phyloP scores from a whole-genome alignment of 257 asterid species.

The Linderniella brevidens region DNA sequence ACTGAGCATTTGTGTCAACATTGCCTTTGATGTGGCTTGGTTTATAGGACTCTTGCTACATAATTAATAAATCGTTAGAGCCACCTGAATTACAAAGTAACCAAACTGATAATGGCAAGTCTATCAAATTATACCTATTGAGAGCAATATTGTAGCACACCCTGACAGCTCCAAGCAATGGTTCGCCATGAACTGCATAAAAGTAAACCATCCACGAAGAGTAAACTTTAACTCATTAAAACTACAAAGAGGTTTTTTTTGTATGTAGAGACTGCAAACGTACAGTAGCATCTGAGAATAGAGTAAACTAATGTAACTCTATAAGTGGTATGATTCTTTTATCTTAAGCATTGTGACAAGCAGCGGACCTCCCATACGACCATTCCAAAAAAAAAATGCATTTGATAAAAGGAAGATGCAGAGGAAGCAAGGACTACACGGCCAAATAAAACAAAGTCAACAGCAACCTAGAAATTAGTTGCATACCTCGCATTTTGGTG shows the following conservation, averaged over 20 bases:
- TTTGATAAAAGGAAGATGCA: not conserved
- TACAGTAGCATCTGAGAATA: too few species aligned
- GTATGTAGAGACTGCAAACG: not conserved
- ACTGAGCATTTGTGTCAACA: slow-evolving; percentile 90
- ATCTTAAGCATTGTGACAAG: too few species aligned
- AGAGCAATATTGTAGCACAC: slow-evolving; percentile 92
- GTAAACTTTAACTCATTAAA: not conserved
- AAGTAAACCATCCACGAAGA: not conserved
- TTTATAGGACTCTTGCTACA: slow-evolving; percentile 91
- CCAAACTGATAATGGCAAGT: slow-evolving; percentile 12
- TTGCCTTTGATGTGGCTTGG: slow-evolving; percentile 96
- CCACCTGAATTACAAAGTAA: slow-evolving; percentile 15
- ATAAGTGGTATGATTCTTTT: too few species aligned
- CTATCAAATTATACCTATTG: slow-evolving; percentile 47
- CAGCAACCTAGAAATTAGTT: not conserved
- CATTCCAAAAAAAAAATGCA: not conserved
- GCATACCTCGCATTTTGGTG: slow-evolving; percentile 66
- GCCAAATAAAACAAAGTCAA: not conserved
- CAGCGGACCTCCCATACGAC: not conserved
- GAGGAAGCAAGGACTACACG: not conserved
- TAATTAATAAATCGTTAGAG: slow-evolving; percentile 21
- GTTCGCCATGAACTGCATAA: slow-evolving; percentile 85
- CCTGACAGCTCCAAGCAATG: slow-evolving; percentile 72
- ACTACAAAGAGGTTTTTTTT: not conserved
- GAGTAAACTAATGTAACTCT: too few species aligned